Evolutionary conservation across 169 alveolate genomes (phyloP).

Genomic region (Plasmodium malariae): DNA sequence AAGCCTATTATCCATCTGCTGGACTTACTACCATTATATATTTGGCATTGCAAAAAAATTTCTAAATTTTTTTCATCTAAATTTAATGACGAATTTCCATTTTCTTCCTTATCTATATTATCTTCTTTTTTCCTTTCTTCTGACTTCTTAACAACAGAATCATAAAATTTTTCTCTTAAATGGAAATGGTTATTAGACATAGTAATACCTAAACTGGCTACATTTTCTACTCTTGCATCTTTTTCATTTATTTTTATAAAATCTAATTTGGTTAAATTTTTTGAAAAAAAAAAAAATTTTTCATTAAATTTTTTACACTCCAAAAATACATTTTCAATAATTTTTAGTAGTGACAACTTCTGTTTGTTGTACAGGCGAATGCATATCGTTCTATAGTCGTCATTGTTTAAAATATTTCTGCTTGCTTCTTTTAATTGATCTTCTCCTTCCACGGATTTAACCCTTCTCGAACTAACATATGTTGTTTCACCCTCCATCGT

Average conservation of each 20-base stretch:
- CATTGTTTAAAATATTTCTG: not conserved
- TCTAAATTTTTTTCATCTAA: conserved; percentile 24
- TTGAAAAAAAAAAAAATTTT: conserved; percentile 61
- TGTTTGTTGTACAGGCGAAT: conserved; percentile 43
- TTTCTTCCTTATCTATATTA: not conserved
- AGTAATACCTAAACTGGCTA: conserved; percentile 34
- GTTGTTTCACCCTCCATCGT: not conserved
- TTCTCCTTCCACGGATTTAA: not conserved
- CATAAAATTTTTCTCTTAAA: conserved; percentile 54
- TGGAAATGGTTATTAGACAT: conserved; percentile 69
- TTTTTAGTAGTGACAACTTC: conserved; percentile 16
- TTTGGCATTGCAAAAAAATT: conserved; percentile 72
- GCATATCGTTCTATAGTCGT: conserved; percentile 23
- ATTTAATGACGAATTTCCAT: not conserved
- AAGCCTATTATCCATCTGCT: conserved; percentile 76
- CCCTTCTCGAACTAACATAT: not conserved
- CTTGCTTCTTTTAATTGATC: not conserved
- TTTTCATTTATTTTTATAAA: conserved; percentile 58
- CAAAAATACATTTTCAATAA: conserved; percentile 55
- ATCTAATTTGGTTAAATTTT: conserved; percentile 56
- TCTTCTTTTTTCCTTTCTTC: not conserved
- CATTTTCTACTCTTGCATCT: conserved; percentile 42
- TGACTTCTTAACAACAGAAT: not conserved
- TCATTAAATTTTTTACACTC: conserved; percentile 76
- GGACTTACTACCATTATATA: conserved; percentile 68